Conservation (phyloP, 2,329 filamentous ascomycete genomes). For the Rutstroemia sp. region DNA sequence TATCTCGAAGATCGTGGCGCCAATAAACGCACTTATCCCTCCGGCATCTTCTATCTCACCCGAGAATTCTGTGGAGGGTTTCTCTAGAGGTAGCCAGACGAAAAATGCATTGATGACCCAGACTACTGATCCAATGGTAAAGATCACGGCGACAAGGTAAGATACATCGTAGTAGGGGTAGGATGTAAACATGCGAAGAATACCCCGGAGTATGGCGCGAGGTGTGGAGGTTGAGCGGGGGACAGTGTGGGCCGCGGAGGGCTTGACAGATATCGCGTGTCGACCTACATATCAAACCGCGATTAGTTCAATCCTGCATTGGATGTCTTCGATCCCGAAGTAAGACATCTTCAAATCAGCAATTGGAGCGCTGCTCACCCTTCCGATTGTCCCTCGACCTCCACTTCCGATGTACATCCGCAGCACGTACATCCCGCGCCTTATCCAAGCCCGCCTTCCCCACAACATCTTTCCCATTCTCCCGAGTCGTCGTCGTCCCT, state of each 20-base stretch:
- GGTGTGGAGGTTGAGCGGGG: conserved; percentile 26
- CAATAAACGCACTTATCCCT: conserved; percentile 58
- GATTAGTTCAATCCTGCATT: not conserved
- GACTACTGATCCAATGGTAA: conserved; percentile 45
- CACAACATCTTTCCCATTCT: too few relatives aligned
- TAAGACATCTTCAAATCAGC: not conserved
- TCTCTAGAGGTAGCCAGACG: conserved; percentile 50
- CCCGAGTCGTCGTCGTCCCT: too few relatives aligned
- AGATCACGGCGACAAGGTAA: conserved; percentile 45
- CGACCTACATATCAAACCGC: conserved; percentile 22
- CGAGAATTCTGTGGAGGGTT: conserved; percentile 45
- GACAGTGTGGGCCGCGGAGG: conserved; percentile 11
- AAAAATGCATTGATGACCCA: conserved; percentile 59
- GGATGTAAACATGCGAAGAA: conserved; percentile 41
- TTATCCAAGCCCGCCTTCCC: not conserved
- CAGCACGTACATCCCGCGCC: conserved; percentile 16
- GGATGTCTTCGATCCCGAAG: not conserved
- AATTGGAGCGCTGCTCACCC: conserved; percentile 22
- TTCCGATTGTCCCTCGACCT: conserved; percentile 41
- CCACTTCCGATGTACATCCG: conserved; percentile 32
- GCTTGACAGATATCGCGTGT: conserved; percentile 33
- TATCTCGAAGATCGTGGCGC: conserved; percentile 58
- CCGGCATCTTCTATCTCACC: conserved; percentile 47
- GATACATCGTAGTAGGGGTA: conserved; percentile 51
- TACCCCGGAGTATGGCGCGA: conserved; percentile 25